A percentile compares a stretch with the other conserved stretches of the same genome.
phyloP scores from a whole-genome alignment of 2,329 filamentous ascomycete species.

The Aspergillus tanneri region DNA sequence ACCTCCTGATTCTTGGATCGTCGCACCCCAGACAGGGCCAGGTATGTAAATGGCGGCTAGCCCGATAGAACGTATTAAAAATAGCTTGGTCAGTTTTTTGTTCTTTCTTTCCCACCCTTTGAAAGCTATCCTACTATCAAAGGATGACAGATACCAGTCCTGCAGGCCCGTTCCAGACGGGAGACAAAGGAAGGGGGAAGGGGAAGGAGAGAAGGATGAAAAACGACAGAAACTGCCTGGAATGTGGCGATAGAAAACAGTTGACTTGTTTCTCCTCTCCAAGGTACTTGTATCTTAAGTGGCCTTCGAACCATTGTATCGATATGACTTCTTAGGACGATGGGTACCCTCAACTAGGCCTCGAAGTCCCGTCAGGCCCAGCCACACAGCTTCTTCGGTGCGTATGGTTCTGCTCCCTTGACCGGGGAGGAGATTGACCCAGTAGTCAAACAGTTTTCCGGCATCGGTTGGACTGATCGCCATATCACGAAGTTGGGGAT shows the following conservation, averaged over 20 bases:
- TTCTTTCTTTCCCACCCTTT: no score
- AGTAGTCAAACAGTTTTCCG: slow-evolving; percentile 74
- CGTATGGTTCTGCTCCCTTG: slow-evolving; percentile 80
- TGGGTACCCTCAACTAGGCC: slow-evolving; percentile 46
- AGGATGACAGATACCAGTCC: not conserved
- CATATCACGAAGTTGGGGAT: slow-evolving; percentile 58
- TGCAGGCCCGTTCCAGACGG: not conserved
- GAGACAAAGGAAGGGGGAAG: not conserved
- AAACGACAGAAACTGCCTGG: slow-evolving; percentile 5
- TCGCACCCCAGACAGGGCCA: not conserved
- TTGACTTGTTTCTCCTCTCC: not conserved
- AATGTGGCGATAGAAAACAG: not conserved
- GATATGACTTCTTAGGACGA: slow-evolving; percentile 6
- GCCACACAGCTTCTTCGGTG: slow-evolving; percentile 79
- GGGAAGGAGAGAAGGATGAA: not conserved
- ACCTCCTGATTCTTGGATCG: not conserved
- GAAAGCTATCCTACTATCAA: no score
- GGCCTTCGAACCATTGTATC: slow-evolving; percentile 1
- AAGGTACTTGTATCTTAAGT: no score
- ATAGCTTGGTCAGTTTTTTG: not conserved
- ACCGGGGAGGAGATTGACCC: slow-evolving; percentile 76
- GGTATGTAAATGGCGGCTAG: not conserved
- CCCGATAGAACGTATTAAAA: not conserved
- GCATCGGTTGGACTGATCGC: slow-evolving; percentile 65
- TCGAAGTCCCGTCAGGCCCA: slow-evolving; percentile 69